These are phyloP conservation scores for Pseudonitzschia multiseries DNA, from an alignment of 108 stramenopile species.

Conservation along the genomic window DNA sequence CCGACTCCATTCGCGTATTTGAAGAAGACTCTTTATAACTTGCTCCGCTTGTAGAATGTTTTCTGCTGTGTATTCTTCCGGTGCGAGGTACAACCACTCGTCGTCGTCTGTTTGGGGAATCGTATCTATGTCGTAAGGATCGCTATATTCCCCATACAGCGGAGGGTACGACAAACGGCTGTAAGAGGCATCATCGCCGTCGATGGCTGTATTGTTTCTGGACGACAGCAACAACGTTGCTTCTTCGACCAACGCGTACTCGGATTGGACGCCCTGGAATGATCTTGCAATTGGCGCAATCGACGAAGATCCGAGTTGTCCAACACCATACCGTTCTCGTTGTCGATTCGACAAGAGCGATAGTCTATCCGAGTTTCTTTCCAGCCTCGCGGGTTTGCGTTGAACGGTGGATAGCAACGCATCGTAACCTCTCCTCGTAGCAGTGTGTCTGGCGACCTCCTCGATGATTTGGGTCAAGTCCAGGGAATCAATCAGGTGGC, in stretches of 20 bases:
- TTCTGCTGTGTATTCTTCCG: conserved; percentile 53
- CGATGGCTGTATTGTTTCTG: neutral
- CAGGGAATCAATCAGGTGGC: conserved; percentile 34
- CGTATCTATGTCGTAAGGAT: conserved; percentile 41
- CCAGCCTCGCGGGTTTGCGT: conserved; percentile 2
- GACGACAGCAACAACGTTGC: conserved; percentile 37
- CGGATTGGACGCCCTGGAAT: conserved; percentile 40
- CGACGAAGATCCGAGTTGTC: neutral
- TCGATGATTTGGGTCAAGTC: conserved; percentile 49
- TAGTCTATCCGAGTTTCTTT: neutral
- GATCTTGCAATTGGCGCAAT: conserved; percentile 50
- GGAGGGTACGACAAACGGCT: conserved; percentile 48
- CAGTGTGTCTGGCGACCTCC: conserved; percentile 48
- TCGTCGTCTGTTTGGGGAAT: conserved; percentile 67
- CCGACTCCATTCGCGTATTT: conserved; percentile 57
- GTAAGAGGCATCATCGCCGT: neutral
- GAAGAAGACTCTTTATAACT: conserved; percentile 50
- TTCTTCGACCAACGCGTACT: conserved; percentile 60
- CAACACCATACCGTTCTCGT: neutral
- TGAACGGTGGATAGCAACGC: conserved; percentile 44
- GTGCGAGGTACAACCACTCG: conserved; percentile 61
- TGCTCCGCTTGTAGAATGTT: conserved; percentile 74
- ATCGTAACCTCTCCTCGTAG: conserved; percentile 48
- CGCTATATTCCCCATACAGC: conserved; percentile 47
- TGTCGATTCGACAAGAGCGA: conserved; percentile 1